These are phyloP conservation scores for Candida tibetensis DNA, from an alignment of 805 yeast genomes.

Conservation along the genomic window DNA sequence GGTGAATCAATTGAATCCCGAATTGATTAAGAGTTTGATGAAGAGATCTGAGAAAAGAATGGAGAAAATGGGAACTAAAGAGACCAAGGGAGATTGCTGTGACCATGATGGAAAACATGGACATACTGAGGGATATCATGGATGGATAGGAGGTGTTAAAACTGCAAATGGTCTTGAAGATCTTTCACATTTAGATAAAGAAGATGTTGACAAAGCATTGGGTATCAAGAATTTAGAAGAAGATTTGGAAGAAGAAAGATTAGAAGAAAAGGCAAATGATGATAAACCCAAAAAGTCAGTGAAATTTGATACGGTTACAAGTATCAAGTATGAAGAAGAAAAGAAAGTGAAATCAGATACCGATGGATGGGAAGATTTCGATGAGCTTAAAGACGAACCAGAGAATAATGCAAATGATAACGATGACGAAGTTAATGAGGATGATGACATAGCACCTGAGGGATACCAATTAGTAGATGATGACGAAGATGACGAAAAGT, in stretches of 20 bases:
- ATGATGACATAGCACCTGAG: constrained; percentile 40
- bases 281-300: constrained; percentile 25
- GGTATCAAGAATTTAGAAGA: constrained; percentile 28
- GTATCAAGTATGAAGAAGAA: constrained; percentile 29
- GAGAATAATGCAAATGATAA: constrained; percentile 35
- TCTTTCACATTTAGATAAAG: constrained; percentile 31
- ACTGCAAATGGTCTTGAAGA: constrained; percentile 31
- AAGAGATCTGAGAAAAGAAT: constrained; percentile 53
- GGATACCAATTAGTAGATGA: constrained; percentile 38
- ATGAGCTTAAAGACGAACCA: constrained; percentile 46
- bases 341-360: constrained; percentile 25
- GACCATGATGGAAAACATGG: constrained; percentile 20
- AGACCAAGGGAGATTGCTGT: constrained; percentile 19
- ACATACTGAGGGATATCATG: constrained; percentile 42
- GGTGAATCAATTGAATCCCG: constrained; percentile 64
- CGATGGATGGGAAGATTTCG: constrained; percentile 50
- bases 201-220: constrained; percentile 37
- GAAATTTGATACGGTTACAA: constrained; percentile 29
- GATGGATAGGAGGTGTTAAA: constrained; percentile 43
- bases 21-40: constrained; percentile 56
- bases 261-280: not conserved
- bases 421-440: constrained; percentile 38
- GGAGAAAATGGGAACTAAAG: constrained; percentile 5
- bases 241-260: constrained; percentile 4
- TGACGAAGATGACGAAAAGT: constrained; percentile 39